Conservation (phyloP, 371 early-diverging fungal genomes). For the Apophysomyces ossiformis region DNA sequence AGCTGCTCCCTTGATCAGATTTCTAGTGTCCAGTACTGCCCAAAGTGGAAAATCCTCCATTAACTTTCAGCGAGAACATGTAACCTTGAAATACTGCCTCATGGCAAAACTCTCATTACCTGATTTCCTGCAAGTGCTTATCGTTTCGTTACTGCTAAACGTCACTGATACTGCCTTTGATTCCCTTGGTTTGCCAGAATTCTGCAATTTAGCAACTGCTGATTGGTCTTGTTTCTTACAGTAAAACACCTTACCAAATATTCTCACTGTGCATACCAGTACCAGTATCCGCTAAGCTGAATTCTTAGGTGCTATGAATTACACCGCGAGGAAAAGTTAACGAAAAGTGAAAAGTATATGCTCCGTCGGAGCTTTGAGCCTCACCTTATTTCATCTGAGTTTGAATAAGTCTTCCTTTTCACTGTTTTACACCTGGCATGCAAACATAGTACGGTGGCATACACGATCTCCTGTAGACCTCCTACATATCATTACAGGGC, state of each 20-base stretch:
- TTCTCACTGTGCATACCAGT: slow-evolving; percentile 9
- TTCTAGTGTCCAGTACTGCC: slow-evolving; percentile 7
- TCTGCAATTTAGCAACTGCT: neutral
- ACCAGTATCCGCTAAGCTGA: neutral
- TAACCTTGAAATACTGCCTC: neutral
- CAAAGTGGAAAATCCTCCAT: neutral
- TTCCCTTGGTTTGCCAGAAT: neutral
- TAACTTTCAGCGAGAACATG: neutral
- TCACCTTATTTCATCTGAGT: slow-evolving; percentile 1
- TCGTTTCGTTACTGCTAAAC: neutral
- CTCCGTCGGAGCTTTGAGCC: neutral
- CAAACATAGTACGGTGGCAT: neutral
- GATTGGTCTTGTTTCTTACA: neutral
- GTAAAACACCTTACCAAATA: neutral
- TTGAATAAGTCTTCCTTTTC: neutral
- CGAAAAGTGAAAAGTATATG: neutral
- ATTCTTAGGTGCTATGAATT: slow-evolving; percentile 3
- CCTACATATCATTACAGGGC: neutral
- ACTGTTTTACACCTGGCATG: neutral
- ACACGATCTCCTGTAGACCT: neutral
- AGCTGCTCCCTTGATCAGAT: slow-evolving; percentile 7
- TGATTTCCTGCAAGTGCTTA: slow-evolving; percentile 1
- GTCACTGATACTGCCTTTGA: slow-evolving; percentile 11
- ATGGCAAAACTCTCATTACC: neutral
- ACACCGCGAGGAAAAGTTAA: neutral